These are phyloP conservation scores for Papiliotrema flavescens DNA, from an alignment of 1,284 basidiomycete genomes.

Conservation along the genomic window DNA sequence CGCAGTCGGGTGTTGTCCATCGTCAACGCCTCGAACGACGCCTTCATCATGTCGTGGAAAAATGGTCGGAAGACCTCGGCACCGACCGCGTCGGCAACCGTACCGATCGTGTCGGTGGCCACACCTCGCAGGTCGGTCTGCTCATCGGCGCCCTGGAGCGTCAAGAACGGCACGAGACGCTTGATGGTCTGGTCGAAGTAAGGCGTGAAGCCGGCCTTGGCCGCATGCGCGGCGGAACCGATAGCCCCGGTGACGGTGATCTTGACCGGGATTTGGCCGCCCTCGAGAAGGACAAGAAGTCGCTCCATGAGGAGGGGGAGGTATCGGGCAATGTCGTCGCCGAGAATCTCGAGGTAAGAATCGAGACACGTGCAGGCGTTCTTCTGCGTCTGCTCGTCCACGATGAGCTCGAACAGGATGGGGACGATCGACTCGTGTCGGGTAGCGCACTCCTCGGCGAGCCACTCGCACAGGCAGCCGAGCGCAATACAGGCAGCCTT, in stretches of 20 bases:
- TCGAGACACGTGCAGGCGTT: constrained; percentile 95
- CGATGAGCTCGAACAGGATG: constrained; percentile 83
- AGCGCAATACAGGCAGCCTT: constrained; percentile 94
- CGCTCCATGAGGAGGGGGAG: constrained; percentile 94
- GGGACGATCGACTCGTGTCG: constrained; percentile 85
- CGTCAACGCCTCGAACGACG: constrained; percentile 86
- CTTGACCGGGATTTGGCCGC: constrained; percentile 81
- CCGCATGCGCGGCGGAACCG: constrained; percentile 97
- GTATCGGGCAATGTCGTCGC: constrained; percentile 81
- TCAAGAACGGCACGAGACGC: constrained; percentile 78
- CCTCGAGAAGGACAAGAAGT: constrained; percentile 81
- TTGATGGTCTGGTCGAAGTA: constrained; percentile 95
- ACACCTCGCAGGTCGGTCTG: constrained; percentile 89
- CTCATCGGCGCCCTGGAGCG: constrained; percentile 69
- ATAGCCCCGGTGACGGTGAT: constrained; percentile 97
- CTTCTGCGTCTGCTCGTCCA: constrained; percentile 82
- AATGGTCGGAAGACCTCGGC: constrained; percentile 91
- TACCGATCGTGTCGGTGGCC: constrained; percentile 96
- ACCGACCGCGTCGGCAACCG: constrained; percentile 95
- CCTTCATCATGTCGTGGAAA: constrained; percentile 93
- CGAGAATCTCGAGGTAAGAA: constrained; percentile 91
- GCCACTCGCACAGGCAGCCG: constrained; percentile 96
- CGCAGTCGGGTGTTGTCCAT: constrained; percentile 80
- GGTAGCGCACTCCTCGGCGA: constrained; percentile 86
- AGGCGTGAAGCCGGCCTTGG: constrained; percentile 84